These are phyloP conservation scores for Primulina tabacum DNA, from an alignment of 257 asterid genomes.

Conservation along the genomic window DNA sequence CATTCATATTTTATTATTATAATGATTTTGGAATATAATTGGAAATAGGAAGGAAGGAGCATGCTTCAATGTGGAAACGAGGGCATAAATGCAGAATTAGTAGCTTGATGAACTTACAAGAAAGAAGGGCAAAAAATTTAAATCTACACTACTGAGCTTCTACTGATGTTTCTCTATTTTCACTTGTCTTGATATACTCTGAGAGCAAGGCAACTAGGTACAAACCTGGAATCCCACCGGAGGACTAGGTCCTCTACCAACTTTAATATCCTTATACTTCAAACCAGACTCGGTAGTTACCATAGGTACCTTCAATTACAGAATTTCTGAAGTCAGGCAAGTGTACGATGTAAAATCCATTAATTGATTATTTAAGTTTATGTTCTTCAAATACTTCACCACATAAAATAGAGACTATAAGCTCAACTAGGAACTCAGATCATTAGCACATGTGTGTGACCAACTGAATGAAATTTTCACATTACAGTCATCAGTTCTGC, in stretches of 20 bases:
- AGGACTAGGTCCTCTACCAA: constrained; percentile 90
- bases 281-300: constrained; percentile 88
- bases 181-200: background rate
- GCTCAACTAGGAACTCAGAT: too few species aligned
- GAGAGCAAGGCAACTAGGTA: background rate
- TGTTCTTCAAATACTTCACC: background rate
- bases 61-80: too few species aligned
- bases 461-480: background rate
- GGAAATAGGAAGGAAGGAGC: background rate
- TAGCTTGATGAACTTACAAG: background rate
- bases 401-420: background rate
- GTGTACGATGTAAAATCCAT: background rate
- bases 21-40: background rate
- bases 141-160: background rate
- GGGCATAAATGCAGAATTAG: background rate
- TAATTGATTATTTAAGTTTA: background rate
- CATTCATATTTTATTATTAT: background rate
- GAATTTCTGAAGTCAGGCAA: constrained; percentile 22
- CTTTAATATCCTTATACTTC: constrained; percentile 90
- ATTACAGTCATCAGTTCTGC: background rate
- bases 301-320: constrained; percentile 60
- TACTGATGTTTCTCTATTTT: background rate
- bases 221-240: constrained; percentile 95
- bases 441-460: background rate
- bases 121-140: background rate